Evolutionary conservation across 257 asterid genomes (phyloP).

Genomic region (Marsdenia floribunda): DNA sequence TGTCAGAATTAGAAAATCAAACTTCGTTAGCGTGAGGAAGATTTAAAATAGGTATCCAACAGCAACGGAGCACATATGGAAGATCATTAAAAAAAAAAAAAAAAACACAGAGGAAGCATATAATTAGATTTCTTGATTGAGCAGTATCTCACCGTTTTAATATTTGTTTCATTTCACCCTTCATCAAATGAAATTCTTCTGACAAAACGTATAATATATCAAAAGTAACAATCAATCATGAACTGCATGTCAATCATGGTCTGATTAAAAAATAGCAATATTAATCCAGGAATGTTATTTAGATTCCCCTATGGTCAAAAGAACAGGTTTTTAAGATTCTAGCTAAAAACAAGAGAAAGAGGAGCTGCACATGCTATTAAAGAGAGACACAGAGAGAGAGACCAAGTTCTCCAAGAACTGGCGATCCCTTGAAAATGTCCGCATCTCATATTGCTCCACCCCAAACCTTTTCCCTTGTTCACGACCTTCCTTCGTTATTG

Average conservation of each 20-base stretch:
- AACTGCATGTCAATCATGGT: neutral
- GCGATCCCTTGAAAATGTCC: constrained; percentile 78
- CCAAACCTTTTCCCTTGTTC: constrained; percentile 97
- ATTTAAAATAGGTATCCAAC: neutral
- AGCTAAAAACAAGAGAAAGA: neutral
- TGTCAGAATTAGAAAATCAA: neutral
- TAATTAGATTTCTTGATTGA: neutral
- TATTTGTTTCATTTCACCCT: neutral
- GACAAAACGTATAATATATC: neutral
- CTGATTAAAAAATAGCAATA: neutral
- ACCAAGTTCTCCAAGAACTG: constrained; percentile 81
- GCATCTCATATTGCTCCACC: constrained; percentile 97
- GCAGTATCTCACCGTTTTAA: neutral
- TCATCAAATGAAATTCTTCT: neutral
- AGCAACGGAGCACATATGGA: neutral
- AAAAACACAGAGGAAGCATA: neutral
- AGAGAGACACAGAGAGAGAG: constrained; percentile 21
- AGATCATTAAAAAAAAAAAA: neutral
- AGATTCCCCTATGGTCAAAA: too few species aligned
- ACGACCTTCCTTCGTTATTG: constrained; percentile 87
- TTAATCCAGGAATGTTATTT: neutral
- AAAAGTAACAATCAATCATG: neutral
- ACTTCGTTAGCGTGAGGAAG: neutral
- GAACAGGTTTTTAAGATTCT: neutral
- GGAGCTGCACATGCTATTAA: neutral